Base-by-base conservation (phyloP, 257 asterid genomes). In the Hygrophila difformis region DNA sequence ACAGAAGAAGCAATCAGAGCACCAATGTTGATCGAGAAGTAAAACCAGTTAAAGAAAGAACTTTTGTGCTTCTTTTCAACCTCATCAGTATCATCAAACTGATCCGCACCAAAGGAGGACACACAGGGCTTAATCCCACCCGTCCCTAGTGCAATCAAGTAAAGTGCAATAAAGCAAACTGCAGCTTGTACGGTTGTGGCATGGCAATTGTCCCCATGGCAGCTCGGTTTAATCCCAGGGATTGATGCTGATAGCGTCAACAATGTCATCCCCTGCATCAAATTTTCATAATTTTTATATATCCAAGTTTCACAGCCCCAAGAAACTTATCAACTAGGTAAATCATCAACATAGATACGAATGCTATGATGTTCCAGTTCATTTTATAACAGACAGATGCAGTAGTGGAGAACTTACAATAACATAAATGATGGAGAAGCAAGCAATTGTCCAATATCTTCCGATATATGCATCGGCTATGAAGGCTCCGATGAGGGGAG, bases 401-500 rank as follows among this genome's bases (percentile, higher is more conserved):
- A 4, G 0, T 4, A 18, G 13, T 15, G 6, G 37, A 15, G 42
- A 65, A 48, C 76, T 84, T 59, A 80, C 95, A 54, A 84, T 56
- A 26, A 79, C 88, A 62, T 84, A 84, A 36, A 84, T 66, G 73
- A 66, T 70, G 1, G 89, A 84, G 68, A 80, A 84, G 34, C 48
- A 7, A 2, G 93, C 88, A 40, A 80, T 77, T 0, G 93, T 84
- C 73, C 83, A 62, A 45, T 72, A 84, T 71, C 93, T 66, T 47
- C 95, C 95, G 0, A 84, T 57, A 62, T 84, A 84, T 7, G 94
- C 85, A 70, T 84, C 94, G 1, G 93, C 94, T 3, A 84, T 55
- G 55, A 84, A 84, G 16, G 93, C 94, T 49, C 94, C 93, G 23
- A 84, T 62, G 20, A 79, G 59, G 16, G 94, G 88, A 1, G 82